Evolutionary conservation across 2,329 filamentous ascomycete genomes (phyloP), one percentile per base, ranked within the genome.

Genomic region (Neonectria ditissima): DNA sequence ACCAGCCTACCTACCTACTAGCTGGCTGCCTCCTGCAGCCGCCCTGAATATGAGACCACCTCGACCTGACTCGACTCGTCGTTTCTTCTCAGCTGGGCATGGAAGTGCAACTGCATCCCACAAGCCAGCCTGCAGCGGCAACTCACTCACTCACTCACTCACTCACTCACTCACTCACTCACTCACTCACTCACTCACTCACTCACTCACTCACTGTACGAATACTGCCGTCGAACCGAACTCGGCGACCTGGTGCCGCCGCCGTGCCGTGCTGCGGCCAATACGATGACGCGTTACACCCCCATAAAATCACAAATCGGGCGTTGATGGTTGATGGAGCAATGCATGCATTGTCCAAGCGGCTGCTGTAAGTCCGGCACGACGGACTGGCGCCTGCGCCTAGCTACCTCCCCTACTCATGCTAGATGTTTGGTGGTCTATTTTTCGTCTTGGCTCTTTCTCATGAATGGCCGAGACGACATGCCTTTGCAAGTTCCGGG

Each of bases 281-380:
- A 60, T 60, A 32, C 62, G 70, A 68, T 72, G 70, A 72, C 70
- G 70, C 70, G 70, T 72, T 66, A 50, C 57, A 51, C 41, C 59
- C 53, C 18, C 34, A n/a, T n/a, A 28, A 28, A 28, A 30, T 9
- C 24, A 48, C 4, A 48, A 44, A 30, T 26, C 37, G 37, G 34
- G 37, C 50, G n/a, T 39, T 52, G 52, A 26, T 48, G 45, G n/a
- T 39, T 52, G 52, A 26, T 48, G 45, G 26, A 48, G 45, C 24
- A 30, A 34, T 34, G n/a, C 9, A 37, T 44, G 3, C 16, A 22
- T 10, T 26, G 47, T 44, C 48, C 50, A 43, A 59, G 56, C 56
- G 56, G 48, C 56, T 59, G 37, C 41, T 53, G 56, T 53, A 53
- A 53, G 41, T 54, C 20, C 45, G 24, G 18, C 8, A 20, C n/a